Conservation (phyloP, 2,329 filamentous ascomycete species). For the Sphaerulina vaccinii region DNA sequence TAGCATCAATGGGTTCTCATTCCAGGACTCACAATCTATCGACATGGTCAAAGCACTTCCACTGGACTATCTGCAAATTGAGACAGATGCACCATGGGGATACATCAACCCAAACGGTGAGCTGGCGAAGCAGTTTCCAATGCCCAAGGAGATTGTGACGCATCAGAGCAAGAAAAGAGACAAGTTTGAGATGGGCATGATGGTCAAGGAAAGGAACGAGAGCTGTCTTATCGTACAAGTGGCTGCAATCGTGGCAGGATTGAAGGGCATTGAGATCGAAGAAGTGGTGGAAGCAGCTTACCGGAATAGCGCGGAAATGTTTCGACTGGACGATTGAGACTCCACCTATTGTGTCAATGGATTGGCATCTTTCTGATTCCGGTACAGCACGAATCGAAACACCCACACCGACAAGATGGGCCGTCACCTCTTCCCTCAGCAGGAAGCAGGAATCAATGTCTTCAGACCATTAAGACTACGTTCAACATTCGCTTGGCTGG, state of each 20-base stretch:
- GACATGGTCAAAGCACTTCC: constrained; percentile 47
- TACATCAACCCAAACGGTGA: constrained; percentile 41
- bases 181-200: constrained; percentile 47
- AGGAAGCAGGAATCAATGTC: too few relatives aligned
- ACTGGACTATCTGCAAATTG: constrained; percentile 45
- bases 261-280: constrained; percentile 46
- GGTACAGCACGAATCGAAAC: too few relatives aligned
- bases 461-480: too few relatives aligned
- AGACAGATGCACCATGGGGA: constrained; percentile 53
- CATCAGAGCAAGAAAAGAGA: constrained; percentile 49
- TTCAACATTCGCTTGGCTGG: too few relatives aligned
- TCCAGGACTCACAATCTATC: constrained; percentile 41
- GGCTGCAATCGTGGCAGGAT: constrained; percentile 49
- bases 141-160: constrained; percentile 27
- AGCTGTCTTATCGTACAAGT: constrained; percentile 51
- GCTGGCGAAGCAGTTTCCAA: constrained; percentile 43
- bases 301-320: constrained; percentile 41
- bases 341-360: too few relatives aligned
- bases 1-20: constrained; percentile 54
- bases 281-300: constrained; percentile 45
- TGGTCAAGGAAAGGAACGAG: constrained; percentile 55
- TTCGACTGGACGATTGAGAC: too few relatives aligned
- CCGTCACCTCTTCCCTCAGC: too few relatives aligned
- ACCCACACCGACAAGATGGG: too few relatives aligned
- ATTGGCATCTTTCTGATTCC: too few relatives aligned